These are phyloP conservation scores for Spathaspora arborariae DNA, from an alignment of 805 yeast species.

Conservation along the genomic window DNA sequence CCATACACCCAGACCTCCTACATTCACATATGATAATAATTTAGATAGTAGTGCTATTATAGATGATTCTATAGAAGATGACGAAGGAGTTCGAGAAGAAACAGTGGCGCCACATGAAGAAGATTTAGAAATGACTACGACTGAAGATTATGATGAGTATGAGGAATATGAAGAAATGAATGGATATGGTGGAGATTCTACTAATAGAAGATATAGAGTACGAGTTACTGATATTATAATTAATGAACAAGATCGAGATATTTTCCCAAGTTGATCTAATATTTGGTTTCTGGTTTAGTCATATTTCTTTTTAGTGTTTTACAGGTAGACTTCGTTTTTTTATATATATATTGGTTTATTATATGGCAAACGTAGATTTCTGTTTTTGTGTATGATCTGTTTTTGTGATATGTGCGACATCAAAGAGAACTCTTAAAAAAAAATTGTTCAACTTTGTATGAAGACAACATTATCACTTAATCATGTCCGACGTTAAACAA, in stretches of 20 bases:
- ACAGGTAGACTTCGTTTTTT: neutral
- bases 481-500: conserved; percentile 26
- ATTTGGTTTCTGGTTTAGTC: neutral
- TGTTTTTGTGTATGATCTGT: no score
- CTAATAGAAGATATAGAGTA: conserved; percentile 28
- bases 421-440: neutral
- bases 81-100: conserved; percentile 7
- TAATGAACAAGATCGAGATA: conserved; percentile 29
- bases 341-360: neutral
- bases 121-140: conserved; percentile 8
- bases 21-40: conserved; percentile 8
- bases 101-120: conserved; percentile 3
- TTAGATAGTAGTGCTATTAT: conserved; percentile 12
- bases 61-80: conserved; percentile 15
- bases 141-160: conserved; percentile 10
- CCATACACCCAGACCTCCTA: conserved; percentile 21
- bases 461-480: neutral
- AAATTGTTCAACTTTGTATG: neutral
- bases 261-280: conserved; percentile 17
- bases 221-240: conserved; percentile 40
- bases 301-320: neutral
- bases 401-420: neutral
- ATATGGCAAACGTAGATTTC: no score
- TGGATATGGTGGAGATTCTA: conserved; percentile 19
- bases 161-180: conserved; percentile 15